A percentile compares a stretch with the other conserved stretches of the same genome.
Conservation (phyloP, 257 asterid species). For the Capsicum rhomboideum region DNA sequence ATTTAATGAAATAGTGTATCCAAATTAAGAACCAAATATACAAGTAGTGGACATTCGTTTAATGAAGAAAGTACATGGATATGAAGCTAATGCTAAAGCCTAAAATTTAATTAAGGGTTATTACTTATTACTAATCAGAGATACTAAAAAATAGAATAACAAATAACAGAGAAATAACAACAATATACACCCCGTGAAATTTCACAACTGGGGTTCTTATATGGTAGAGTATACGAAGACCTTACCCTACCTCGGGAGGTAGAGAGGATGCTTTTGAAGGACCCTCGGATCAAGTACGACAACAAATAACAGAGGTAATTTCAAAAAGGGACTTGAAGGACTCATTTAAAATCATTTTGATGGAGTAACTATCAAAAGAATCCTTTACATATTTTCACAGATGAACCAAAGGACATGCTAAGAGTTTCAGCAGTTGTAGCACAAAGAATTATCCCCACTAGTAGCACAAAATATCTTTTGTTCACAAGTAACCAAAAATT, state of each 20-base stretch:
- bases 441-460: background rate
- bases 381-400: background rate
- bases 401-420: background rate
- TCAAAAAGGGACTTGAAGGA: background rate
- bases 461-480: background rate
- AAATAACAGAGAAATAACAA: too few species aligned
- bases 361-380: background rate
- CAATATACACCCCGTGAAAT: too few species aligned
- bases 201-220: too few species aligned
- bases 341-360: too few species aligned
- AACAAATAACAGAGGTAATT: background rate
- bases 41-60: background rate
- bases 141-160: too few species aligned
- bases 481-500: background rate
- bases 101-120: too few species aligned
- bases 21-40: background rate
- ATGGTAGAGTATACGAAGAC: too few species aligned
- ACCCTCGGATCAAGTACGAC: too few species aligned
- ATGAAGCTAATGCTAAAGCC: background rate
- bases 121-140: background rate
- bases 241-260: too few species aligned
- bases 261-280: too few species aligned
- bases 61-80: too few species aligned
- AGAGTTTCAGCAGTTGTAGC: background rate
- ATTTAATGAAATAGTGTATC: too few species aligned